A percentile compares a stretch with the other conserved stretches of the same genome.
Evolutionary conservation across 2,329 filamentous ascomycete genomes (phyloP).

Genomic region (Nemania diffusa): DNA sequence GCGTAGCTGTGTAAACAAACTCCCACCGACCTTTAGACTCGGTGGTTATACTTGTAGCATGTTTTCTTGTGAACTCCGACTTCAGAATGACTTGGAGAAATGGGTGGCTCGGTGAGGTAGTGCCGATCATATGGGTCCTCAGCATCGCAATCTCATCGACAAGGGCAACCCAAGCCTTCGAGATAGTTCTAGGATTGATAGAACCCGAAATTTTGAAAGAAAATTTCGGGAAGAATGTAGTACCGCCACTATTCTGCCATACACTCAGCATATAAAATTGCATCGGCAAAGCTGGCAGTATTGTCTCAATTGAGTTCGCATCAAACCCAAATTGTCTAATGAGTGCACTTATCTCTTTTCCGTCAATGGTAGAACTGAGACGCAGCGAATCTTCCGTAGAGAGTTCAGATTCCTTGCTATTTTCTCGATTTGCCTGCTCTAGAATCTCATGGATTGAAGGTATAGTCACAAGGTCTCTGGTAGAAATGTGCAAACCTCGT

Average conservation of each 20-base stretch:
- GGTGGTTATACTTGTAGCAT: slow-evolving; percentile 30
- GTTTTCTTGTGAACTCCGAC: slow-evolving; percentile 48
- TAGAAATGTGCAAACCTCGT: slow-evolving; percentile 68
- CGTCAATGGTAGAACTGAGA: slow-evolving; percentile 46
- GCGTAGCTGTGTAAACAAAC: slow-evolving; percentile 39
- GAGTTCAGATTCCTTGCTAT: not conserved
- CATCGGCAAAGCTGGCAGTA: slow-evolving; percentile 78
- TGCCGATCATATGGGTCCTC: slow-evolving; percentile 72
- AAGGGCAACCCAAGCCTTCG: slow-evolving; percentile 70
- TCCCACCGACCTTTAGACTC: slow-evolving; percentile 40
- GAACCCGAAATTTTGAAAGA: slow-evolving; percentile 62
- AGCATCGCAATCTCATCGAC: slow-evolving; percentile 69
- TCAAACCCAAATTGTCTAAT: slow-evolving; percentile 56
- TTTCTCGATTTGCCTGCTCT: slow-evolving; percentile 40
- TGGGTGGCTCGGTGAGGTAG: slow-evolving; percentile 57
- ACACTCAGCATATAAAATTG: slow-evolving; percentile 83
- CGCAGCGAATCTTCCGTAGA: not conserved
- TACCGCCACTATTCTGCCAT: slow-evolving; percentile 75
- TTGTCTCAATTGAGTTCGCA: slow-evolving; percentile 59
- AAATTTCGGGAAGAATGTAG: slow-evolving; percentile 80
- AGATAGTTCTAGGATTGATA: slow-evolving; percentile 55
- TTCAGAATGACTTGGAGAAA: slow-evolving; percentile 72
- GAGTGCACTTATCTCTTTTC: slow-evolving; percentile 54
- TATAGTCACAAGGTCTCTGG: slow-evolving; percentile 76
- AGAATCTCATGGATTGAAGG: slow-evolving; percentile 73